Base-by-base conservation (phyloP, 176 grass and related monocot species). In the Lolium rigidum region DNA sequence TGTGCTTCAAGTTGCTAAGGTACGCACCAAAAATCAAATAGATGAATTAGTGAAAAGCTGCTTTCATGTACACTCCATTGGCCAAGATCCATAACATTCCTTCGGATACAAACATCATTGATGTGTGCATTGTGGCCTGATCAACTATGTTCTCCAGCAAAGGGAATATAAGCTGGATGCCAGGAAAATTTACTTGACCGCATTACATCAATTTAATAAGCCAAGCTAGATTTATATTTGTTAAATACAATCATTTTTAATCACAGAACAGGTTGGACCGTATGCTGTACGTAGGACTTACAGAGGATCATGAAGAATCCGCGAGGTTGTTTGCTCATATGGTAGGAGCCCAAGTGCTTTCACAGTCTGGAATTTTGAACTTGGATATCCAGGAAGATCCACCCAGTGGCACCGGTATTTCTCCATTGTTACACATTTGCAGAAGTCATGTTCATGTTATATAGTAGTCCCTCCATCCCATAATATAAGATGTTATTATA, bases 301-400 rank as follows among this genome's bases (percentile, higher is more conserved):
- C 92, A 15, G 94, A 97, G 83, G 94, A 94, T 41, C 97, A 97
- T 90, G 92, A 99, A 87, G 93, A 94, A 90, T 99, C 94, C 48
- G 92, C 92, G 3, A 89, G 90, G 18, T 88, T 99, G 90, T 99
- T 99, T 92, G 90, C 88, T 81, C 91, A 92, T 85, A 89, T 99
- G 92, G 97, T 99, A 84, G 97, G 94, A 82, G 92, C 97, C 63
- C 97, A 99, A 86, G 91, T 96, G 49, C 94, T 99, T 80, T 94
- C 92, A 72, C 94, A 92, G 25, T 99, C 89, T 76, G 83, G 90
- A 79, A 68, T 84, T 18, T 66, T 91, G 48, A 85, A 87, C 79
- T 91, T 91, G 59, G 85, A 92, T 91, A 76, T 91, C 81, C 82
- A 93, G 58, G 78, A 83, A 70, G 78, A 89, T 56, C 24, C 51